Base-by-base conservation (phyloP, 768 basidiomycete species). In the Boletus tomentosulus region DNA sequence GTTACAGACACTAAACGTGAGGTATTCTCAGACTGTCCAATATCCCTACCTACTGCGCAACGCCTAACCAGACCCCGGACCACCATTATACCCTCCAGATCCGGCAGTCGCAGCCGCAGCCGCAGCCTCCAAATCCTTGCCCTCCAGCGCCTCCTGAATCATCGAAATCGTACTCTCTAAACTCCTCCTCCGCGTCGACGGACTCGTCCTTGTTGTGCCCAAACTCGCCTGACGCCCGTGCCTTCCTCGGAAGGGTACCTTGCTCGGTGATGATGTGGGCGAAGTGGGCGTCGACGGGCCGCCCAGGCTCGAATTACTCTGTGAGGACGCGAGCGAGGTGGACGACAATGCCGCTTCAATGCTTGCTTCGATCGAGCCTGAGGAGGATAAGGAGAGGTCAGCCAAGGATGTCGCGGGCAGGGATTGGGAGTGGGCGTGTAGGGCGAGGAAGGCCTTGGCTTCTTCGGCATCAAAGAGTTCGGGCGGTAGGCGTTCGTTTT, bases 401-500 rank as follows among this genome's bases (percentile, higher is more conserved):
- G 74, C 55, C 13, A 10, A 51, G 11, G 87, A 82, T 0, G 85
- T 81, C 11, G 77, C 72, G 0, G 89, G 87, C 16, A 76, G 67
- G 3, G 74, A 74, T 35, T 63, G 68, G 4, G 71, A 68, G 12
- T 69, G 67, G 0, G 53, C 59, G 27, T 68, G 64, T 54, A 66
- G 68, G 46, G 65, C 58, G 52, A 89, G 63, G 57, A 84, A 80
- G 7, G 86, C 83, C 58, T 80, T 83, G 52, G 84, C 86, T 71
- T 88, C 85, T 54, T 70, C 68, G 6, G 84, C 86, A 64, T 98
- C 95, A 67, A 92, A 88, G 16, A 99, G 78, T 15, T 98, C 93
- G 2, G 96, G 96, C 3, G 96, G 97, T n/a, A 98, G 77, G 33
- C 94, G 87, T 72, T 99, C 97, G 73, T 98, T 98, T 73, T 98